These are phyloP conservation scores for Colletotrichum endophyticum DNA, from an alignment of 2,329 filamentous ascomycete species.

Conservation along the genomic window DNA sequence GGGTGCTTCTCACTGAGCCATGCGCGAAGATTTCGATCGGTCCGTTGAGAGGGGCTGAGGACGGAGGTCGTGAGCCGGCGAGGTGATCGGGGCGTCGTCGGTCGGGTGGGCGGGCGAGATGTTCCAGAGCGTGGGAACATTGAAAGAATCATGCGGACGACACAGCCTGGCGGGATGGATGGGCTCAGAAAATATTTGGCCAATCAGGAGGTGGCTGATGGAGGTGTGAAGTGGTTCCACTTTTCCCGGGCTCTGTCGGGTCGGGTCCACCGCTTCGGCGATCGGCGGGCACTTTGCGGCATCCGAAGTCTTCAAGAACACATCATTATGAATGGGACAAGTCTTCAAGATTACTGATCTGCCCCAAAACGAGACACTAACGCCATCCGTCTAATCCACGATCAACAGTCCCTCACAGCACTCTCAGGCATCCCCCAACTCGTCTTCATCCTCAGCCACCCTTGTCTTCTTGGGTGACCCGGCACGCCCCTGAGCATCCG, in stretches of 20 bases:
- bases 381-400: background rate
- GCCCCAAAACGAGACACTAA: background rate
- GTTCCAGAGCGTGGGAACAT: background rate
- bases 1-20: background rate
- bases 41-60: background rate
- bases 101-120: background rate
- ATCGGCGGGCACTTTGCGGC: background rate
- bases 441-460: background rate
- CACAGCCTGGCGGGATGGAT: background rate
- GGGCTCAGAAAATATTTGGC: constrained; percentile 3
- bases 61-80: background rate
- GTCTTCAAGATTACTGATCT: background rate
- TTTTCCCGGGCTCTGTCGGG: background rate
- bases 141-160: background rate
- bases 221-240: background rate
- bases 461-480: background rate
- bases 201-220: constrained; percentile 1
- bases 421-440: background rate
- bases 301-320: background rate
- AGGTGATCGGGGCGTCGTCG: background rate
- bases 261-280: background rate
- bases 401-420: background rate
- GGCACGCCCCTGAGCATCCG: background rate
- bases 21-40: background rate
- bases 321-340: background rate